phyloP scores from a whole-genome alignment of 352 stramenopile genomes.

The Nothophytophthora sp. region DNA sequence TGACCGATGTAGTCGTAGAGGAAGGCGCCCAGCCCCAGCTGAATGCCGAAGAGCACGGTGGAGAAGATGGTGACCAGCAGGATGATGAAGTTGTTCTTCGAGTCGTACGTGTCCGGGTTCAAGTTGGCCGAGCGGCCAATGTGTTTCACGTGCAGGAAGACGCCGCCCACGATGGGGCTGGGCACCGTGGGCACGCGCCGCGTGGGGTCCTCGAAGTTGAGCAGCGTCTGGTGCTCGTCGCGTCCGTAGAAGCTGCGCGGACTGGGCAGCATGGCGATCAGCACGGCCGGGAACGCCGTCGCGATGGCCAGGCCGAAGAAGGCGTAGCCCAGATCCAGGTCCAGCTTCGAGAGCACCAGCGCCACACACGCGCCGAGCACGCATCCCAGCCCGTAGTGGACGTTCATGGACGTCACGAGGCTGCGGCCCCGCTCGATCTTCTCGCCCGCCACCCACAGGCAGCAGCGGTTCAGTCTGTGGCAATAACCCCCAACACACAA shows the following conservation, averaged over 20 bases:
- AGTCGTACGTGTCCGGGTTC: conserved; percentile 83
- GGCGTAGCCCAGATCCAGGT: conserved; percentile 52
- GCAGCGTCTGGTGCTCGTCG: conserved; percentile 62
- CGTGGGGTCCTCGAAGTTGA: conserved; percentile 73
- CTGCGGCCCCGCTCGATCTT: conserved; percentile 68
- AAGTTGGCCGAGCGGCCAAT: conserved; percentile 69
- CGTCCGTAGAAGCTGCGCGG: conserved; percentile 47
- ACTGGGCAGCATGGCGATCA: conserved; percentile 43
- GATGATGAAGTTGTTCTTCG: conserved; percentile 85
- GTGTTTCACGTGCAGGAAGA: conserved; percentile 82
- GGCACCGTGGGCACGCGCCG: conserved; percentile 75
- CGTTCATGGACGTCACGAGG: conserved; percentile 77
- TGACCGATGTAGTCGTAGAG: conserved; percentile 80
- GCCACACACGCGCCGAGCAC: conserved; percentile 55
- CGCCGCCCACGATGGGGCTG: conserved; percentile 78
- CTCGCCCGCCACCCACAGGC: conserved; percentile 67
- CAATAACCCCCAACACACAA: neutral
- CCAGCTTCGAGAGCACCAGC: conserved; percentile 47
- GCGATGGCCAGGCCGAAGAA: conserved; percentile 58
- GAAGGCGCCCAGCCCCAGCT: conserved; percentile 77
- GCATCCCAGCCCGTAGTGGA: conserved; percentile 63
- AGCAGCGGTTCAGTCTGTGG: conserved; percentile 62
- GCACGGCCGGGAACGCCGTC: conserved; percentile 39
- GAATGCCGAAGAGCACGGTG: conserved; percentile 76
- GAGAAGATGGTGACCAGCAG: conserved; percentile 81